A percentile compares a stretch with the other conserved stretches of the same genome.
Evolutionary conservation across 139 green algal genomes (phyloP).

Genomic region (Volvox reticuliferus): DNA sequence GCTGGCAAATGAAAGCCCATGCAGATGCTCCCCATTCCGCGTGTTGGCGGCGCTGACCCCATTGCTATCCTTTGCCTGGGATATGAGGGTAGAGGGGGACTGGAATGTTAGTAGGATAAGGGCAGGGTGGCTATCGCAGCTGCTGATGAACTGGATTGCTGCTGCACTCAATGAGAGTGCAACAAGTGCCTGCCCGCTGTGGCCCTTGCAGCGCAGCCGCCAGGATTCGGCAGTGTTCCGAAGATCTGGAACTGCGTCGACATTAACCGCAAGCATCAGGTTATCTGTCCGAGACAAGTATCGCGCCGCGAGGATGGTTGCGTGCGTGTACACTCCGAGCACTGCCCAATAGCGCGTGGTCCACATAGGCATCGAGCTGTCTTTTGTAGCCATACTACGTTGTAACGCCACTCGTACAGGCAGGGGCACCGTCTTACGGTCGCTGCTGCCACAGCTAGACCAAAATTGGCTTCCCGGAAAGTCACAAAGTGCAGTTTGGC

Average conservation of each 20-base stretch:
- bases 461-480: neutral
- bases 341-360: neutral
- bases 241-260: neutral
- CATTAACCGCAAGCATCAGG: neutral
- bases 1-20: neutral
- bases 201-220: neutral
- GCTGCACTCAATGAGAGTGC: neutral
- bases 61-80: too few species aligned
- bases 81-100: too few species aligned
- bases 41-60: too few species aligned
- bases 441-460: constrained; percentile 20
- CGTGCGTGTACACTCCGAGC: neutral
- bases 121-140: neutral
- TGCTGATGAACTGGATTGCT: neutral
- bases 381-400: too few species aligned
- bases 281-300: neutral
- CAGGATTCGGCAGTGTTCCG: neutral
- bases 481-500: neutral
- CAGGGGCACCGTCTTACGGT: neutral
- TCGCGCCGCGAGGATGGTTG: neutral
- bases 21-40: too few species aligned
- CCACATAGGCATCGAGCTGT: neutral
- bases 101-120: too few species aligned
- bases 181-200: neutral
- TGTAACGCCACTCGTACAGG: neutral